Conservation (phyloP, 139 green algal genomes). For the Picochlorum sp. region DNA sequence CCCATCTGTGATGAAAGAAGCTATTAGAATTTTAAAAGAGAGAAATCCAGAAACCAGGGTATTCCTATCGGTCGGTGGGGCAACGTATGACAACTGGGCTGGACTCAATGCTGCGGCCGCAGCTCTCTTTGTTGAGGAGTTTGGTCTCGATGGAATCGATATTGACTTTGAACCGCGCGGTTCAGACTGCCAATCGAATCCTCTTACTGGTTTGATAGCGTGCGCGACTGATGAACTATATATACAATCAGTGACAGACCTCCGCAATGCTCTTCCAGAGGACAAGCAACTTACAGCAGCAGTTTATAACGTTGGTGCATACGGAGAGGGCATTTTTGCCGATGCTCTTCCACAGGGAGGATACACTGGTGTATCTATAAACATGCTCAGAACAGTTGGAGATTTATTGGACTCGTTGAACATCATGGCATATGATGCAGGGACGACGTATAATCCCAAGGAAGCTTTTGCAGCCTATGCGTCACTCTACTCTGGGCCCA, state of each 20-base stretch:
- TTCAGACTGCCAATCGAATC: background rate
- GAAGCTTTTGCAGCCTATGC: slow-evolving; percentile 3
- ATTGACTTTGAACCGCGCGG: slow-evolving; percentile 6
- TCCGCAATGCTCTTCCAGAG: slow-evolving; percentile 1
- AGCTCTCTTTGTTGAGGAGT: slow-evolving; percentile 9
- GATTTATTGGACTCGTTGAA: slow-evolving; percentile 2
- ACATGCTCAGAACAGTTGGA: slow-evolving; percentile 2
- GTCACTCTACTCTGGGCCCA: slow-evolving; percentile 2
- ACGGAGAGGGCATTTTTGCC: slow-evolving; percentile 3
- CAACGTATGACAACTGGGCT: slow-evolving; percentile 4
- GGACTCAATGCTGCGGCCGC: slow-evolving; percentile 3
- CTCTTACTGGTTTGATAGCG: background rate
- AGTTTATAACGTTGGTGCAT: slow-evolving; percentile 2
- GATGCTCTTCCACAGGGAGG: slow-evolving; percentile 4
- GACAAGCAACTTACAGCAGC: background rate
- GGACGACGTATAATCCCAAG: background rate
- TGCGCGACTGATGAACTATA: slow-evolving; percentile 7
- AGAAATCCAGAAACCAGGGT: background rate
- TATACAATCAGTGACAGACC: background rate
- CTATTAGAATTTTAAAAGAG: slow-evolving; percentile 2
- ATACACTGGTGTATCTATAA: slow-evolving; percentile 6
- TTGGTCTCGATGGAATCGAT: slow-evolving; percentile 9
- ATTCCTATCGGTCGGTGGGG: slow-evolving; percentile 5
- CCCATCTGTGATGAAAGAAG: slow-evolving; percentile 1
- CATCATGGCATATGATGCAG: slow-evolving; percentile 15